phyloP scores from a whole-genome alignment of 441 rosid species.

The Breynia disticha region DNA sequence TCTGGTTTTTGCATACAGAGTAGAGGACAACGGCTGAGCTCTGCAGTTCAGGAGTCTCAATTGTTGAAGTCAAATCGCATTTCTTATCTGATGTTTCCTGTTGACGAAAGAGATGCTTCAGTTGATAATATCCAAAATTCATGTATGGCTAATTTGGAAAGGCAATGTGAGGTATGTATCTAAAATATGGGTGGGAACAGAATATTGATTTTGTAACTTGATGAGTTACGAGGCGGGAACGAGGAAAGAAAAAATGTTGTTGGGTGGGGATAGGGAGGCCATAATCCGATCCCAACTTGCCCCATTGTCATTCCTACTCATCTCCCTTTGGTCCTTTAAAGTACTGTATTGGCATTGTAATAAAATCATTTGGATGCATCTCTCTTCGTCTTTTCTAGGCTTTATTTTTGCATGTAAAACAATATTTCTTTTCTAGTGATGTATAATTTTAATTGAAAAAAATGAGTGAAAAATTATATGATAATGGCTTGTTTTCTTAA shows the following conservation, averaged over 20 bases:
- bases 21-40: constrained; percentile 31
- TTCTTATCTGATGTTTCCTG: constrained; percentile 19
- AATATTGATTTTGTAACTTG: no score
- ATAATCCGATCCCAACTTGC: constrained; percentile 4
- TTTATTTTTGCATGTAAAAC: no score
- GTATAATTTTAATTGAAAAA: no score
- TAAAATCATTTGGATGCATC: no score
- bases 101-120: constrained; percentile 18
- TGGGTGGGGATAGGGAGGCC: no score
- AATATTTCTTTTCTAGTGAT: background rate
- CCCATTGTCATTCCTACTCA: background rate
- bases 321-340: no score
- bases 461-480: background rate
- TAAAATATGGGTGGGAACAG: no score
- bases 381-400: no score
- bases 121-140: constrained; percentile 17
- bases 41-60: constrained; percentile 44
- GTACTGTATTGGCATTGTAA: no score
- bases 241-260: no score
- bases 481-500: background rate
- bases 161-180: constrained; percentile 39
- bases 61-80: constrained; percentile 34
- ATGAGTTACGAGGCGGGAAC: no score
- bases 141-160: constrained; percentile 16
- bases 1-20: constrained; percentile 41